A percentile compares a stretch with the other conserved stretches of the same genome.
Evolutionary conservation across 2,329 filamentous ascomycete species (phyloP).

Genomic region (Cladosporium cucumerinum): DNA sequence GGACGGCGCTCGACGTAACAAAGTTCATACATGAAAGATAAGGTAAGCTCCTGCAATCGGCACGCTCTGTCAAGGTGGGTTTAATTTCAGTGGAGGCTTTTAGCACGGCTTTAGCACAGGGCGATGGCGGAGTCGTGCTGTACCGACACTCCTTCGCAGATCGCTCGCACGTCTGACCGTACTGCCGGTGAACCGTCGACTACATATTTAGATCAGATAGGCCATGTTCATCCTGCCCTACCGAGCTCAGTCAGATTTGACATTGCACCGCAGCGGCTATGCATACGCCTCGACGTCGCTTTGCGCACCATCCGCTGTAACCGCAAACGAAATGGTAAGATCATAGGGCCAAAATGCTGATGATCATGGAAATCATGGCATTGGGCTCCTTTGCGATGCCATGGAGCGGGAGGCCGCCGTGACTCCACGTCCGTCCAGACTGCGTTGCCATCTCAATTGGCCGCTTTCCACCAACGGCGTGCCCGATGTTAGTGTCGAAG

Average conservation of each 20-base stretch:
- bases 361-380: background rate
- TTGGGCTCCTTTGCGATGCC: background rate
- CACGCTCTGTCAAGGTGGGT: background rate
- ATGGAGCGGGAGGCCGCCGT: background rate
- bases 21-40: background rate
- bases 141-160: background rate
- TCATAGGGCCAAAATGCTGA: background rate
- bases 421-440: background rate
- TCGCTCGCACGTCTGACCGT: background rate
- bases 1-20: background rate
- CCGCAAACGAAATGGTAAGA: background rate
- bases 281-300: background rate
- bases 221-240: background rate
- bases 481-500: background rate
- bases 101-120: background rate
- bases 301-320: background rate
- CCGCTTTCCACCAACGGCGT: background rate
- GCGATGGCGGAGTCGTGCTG: background rate
- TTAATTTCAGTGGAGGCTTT: background rate
- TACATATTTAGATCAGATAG: background rate
- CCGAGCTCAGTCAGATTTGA: background rate
- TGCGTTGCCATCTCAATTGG: background rate
- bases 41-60: background rate
- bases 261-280: background rate
- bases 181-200: background rate